Evolutionary conservation across 2,329 filamentous ascomycete species (phyloP).

Genomic region (Diaporthe vaccinii): DNA sequence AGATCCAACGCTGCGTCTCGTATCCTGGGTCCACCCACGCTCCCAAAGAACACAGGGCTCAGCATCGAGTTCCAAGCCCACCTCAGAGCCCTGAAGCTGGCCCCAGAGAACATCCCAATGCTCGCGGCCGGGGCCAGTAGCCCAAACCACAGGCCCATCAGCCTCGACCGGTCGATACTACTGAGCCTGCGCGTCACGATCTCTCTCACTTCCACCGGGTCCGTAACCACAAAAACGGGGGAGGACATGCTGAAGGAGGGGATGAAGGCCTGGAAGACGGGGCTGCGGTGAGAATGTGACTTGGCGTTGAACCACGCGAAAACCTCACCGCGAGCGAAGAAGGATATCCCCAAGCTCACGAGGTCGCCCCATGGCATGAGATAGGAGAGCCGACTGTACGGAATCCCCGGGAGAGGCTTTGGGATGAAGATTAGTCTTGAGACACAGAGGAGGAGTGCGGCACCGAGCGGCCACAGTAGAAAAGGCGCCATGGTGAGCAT

Average conservation of each 20-base stretch:
- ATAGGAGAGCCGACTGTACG: constrained; percentile 1
- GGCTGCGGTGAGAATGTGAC: background rate
- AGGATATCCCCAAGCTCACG: background rate
- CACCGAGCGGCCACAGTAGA: background rate
- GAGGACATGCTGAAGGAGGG: constrained; percentile 3
- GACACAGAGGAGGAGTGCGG: background rate
- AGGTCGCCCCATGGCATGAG: constrained; percentile 20
- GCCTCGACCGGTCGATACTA: constrained; percentile 14
- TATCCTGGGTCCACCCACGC: constrained; percentile 8
- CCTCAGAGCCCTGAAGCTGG: constrained; percentile 9
- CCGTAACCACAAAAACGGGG: constrained; percentile 10
- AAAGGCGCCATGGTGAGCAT: background rate
- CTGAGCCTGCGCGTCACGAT: constrained; percentile 11
- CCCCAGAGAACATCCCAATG: background rate
- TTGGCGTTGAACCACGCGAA: constrained; percentile 7
- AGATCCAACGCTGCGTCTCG: background rate
- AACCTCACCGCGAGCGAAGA: constrained; percentile 1
- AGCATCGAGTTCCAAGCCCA: constrained; percentile 13
- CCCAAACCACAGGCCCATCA: constrained; percentile 20
- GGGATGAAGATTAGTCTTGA: background rate
- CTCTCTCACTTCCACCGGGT: background rate
- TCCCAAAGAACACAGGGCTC: background rate
- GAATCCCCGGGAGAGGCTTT: background rate
- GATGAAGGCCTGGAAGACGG: constrained; percentile 11
- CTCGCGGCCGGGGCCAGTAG: constrained; percentile 11